phyloP scores from a whole-genome alignment of 2,329 filamentous ascomycete genomes.

The Fusarium foetens region DNA sequence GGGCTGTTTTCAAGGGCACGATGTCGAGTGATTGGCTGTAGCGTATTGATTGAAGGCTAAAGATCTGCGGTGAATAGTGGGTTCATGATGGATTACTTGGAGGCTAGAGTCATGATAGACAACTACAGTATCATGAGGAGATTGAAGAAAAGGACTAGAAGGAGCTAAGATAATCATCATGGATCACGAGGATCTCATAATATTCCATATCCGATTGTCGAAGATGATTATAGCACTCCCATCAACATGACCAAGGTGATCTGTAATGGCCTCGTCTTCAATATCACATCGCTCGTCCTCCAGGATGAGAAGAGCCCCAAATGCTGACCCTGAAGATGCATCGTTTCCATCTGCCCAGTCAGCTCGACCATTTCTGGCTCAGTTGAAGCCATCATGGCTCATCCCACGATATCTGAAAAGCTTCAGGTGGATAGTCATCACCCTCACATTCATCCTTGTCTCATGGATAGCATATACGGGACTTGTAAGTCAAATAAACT shows the following conservation, averaged over 20 bases:
- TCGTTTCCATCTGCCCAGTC: conserved; percentile 12
- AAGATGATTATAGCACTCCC: not conserved
- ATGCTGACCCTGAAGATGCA: conserved; percentile 22
- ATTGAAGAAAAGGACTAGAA: not conserved
- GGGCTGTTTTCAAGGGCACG: conserved; percentile 22
- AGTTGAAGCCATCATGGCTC: not conserved
- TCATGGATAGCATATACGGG: conserved; percentile 10
- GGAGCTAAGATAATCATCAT: not conserved
- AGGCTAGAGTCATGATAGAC: not conserved
- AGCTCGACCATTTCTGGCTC: not conserved
- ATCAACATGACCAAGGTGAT: not conserved
- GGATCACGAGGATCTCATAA: not conserved
- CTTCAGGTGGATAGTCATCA: conserved; percentile 2
- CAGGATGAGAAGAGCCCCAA: conserved; percentile 24
- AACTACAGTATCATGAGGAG: not conserved
- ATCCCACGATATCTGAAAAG: not conserved
- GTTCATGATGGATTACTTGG: not conserved
- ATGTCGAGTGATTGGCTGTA: conserved; percentile 39
- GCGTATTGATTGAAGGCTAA: conserved; percentile 12
- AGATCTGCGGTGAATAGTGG: not conserved
- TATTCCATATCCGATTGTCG: not conserved
- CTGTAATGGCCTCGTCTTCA: conserved; percentile 34
- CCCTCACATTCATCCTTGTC: conserved; percentile 9
- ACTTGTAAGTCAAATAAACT: not conserved
- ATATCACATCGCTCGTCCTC: conserved; percentile 20